These are phyloP conservation scores for Spinacia oleracea DNA, from an alignment of 179 eudicot species.

Conservation along the genomic window DNA sequence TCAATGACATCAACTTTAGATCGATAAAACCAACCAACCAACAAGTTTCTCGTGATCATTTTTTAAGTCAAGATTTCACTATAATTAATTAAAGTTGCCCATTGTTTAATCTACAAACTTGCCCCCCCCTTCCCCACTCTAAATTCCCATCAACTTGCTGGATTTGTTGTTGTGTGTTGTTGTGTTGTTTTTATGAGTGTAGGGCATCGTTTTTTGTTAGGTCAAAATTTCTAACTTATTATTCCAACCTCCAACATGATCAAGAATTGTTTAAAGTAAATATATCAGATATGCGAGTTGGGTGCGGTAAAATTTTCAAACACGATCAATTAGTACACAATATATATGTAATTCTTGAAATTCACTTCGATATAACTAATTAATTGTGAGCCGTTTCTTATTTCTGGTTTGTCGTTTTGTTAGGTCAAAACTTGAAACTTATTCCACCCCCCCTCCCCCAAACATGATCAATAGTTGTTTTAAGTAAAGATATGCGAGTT, in stretches of 20 bases:
- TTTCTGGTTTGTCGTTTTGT: no score
- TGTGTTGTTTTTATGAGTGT: background rate
- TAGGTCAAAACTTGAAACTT: constrained; percentile 13
- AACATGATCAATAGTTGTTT: no score
- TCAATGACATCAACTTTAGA: background rate
- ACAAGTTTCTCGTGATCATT: constrained; percentile 8
- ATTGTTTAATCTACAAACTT: background rate
- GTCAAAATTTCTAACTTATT: background rate
- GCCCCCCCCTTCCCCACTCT: background rate
- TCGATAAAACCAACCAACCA: background rate
- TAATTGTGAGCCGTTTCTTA: no score
- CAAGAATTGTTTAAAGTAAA: no score
- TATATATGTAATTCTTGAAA: no score
- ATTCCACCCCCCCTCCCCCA: background rate
- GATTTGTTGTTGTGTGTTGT: background rate
- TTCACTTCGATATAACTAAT: no score
- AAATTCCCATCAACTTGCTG: constrained; percentile 9
- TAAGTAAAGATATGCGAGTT: no score
- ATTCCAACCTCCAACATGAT: background rate
- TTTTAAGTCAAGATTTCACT: constrained; percentile 9
- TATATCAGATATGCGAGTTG: no score
- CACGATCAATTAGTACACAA: no score
- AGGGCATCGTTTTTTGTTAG: constrained; percentile 3
- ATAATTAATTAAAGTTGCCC: constrained; percentile 5
- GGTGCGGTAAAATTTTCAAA: no score